phyloP scores from a whole-genome alignment of 331 rosid genomes.

The Cydonia oblonga region DNA sequence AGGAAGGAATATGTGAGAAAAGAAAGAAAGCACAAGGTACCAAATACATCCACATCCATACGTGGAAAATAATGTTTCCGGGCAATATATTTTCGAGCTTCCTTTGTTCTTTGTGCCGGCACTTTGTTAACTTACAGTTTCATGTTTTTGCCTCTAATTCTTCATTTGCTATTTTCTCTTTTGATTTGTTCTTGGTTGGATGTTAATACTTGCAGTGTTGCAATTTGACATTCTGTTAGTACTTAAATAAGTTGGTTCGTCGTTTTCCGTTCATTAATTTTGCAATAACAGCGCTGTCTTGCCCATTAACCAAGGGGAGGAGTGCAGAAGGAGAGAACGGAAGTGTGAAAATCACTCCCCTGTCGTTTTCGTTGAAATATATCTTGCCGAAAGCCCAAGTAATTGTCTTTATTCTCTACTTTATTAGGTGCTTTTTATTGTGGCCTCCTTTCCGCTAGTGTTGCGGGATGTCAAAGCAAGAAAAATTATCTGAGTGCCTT shows the following conservation, averaged over 20 bases:
- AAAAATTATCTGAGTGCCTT: not conserved
- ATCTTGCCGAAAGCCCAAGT: not conserved
- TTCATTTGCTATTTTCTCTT: not conserved
- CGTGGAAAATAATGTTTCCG: constrained; percentile 19
- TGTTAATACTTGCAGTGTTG: not conserved
- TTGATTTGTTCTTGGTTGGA: not conserved
- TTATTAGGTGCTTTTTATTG: not conserved
- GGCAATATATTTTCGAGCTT: constrained; percentile 24
- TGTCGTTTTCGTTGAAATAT: not conserved
- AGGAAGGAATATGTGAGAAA: constrained; percentile 22
- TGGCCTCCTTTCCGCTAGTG: not conserved
- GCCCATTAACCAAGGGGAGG: not conserved
- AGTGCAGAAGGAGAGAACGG: not conserved
- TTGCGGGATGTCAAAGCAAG: too few relatives aligned
- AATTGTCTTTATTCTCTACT: not conserved
- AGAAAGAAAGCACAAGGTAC: constrained; percentile 25
- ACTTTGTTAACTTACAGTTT: not conserved
- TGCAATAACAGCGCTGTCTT: not conserved
- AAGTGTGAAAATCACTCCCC: not conserved
- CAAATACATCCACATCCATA: constrained; percentile 23
- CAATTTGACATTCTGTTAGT: not conserved
- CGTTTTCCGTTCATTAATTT: not conserved
- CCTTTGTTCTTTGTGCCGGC: constrained; percentile 4
- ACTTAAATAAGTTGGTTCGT: not conserved
- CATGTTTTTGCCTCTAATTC: not conserved